Evolutionary conservation across 1,284 basidiomycete genomes (phyloP).

Genomic region (Puccinia polysora): DNA sequence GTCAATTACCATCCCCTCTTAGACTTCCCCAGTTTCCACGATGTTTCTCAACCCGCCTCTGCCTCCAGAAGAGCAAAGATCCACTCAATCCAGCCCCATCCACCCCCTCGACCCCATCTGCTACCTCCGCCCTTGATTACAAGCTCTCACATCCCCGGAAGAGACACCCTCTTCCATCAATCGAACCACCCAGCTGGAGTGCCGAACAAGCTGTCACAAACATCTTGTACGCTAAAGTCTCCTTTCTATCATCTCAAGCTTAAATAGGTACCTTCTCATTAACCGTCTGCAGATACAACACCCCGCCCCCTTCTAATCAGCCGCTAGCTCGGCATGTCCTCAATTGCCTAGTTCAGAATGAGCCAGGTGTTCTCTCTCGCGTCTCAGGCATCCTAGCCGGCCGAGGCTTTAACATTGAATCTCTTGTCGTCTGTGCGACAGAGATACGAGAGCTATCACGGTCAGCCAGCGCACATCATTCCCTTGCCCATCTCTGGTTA

Average conservation of each 20-base stretch:
- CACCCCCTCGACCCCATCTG: constrained; percentile 87
- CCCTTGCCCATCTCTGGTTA: not conserved
- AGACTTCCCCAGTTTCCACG: no score
- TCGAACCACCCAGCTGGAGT: constrained; percentile 57
- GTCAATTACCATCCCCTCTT: no score
- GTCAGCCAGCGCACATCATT: constrained; percentile 16
- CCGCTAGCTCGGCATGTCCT: constrained; percentile 70
- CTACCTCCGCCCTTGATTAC: constrained; percentile 90
- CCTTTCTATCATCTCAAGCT: not conserved
- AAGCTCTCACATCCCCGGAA: constrained; percentile 64
- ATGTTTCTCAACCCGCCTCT: no score
- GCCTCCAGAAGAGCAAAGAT: no score
- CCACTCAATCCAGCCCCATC: not conserved
- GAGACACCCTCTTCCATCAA: constrained; percentile 49
- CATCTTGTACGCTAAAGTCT: constrained; percentile 62
- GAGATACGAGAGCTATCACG: constrained; percentile 94
- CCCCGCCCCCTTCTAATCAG: constrained; percentile 54
- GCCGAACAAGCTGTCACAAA: constrained; percentile 93
- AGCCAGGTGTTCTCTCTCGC: constrained; percentile 94
- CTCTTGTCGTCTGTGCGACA: constrained; percentile 94
- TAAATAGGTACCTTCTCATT: not conserved
- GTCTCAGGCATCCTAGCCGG: constrained; percentile 96
- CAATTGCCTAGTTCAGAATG: constrained; percentile 98
- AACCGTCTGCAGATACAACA: constrained; percentile 62
- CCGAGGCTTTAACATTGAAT: constrained; percentile 96